Base-by-base conservation (phyloP, 805 yeast species). In the Metschnikowia continentalis region DNA sequence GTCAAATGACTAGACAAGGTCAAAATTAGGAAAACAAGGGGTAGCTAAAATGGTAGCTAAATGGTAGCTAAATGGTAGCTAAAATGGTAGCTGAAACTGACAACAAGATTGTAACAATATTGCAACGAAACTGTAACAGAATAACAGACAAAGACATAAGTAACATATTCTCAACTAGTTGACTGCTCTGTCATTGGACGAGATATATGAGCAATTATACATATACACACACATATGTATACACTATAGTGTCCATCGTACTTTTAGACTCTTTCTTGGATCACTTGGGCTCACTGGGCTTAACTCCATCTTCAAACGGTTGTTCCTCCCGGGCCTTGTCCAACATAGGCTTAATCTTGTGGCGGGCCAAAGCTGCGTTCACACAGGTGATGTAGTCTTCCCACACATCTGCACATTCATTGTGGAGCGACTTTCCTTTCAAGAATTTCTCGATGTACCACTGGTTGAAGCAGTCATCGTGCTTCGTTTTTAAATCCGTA, bases 391-490 rank as follows among this genome's bases (percentile, higher is more conserved):
- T 88, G 68, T 94, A 94, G 48, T 82, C 84, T 52, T 81, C 80
- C 97, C 97, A 94, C 32, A 88, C 78, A 32, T 85, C 92, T 48
- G 88, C 86, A 69, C 99, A 94, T 69, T 92, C 97, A 65, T 92
- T 92, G 60, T 86, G 78, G 50, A 81, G 69, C 58, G 80, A 67
- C 59, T 71, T 67, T 2, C 77, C 78, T 55, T 74, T 68, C 50
- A 87, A 70, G 58, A 87, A 87, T 67, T 86, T 52, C 60, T 94
- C 97, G 5, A 94, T 84, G 66, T 94, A 94, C 99, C 99, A 91
- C 57, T 80, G 79, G 69, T 90, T 91, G 73, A 94, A 94, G 68
- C 99, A 94, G 62, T 84, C 86, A 65, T 94, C 98, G 64, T 94
- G 94, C 61, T 83, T 81, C 60, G 82, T 82, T 69, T 94, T 94